Percentiles rank a stretch among this genome's conserved stretches.
Evolutionary conservation across 352 stramenopile genomes (phyloP).

Genomic region (Phytophthora pistaciae): DNA sequence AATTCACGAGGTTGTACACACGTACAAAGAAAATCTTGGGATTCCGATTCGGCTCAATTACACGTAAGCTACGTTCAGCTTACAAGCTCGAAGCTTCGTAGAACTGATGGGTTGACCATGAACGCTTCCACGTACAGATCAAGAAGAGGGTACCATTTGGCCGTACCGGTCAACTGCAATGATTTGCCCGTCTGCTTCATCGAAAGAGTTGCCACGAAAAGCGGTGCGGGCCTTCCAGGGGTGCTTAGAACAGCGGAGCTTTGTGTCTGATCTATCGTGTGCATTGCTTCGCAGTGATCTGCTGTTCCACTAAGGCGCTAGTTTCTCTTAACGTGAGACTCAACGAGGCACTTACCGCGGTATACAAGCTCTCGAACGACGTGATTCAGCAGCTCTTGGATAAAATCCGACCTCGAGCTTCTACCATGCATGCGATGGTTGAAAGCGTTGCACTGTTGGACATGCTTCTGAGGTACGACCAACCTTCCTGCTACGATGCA

Average conservation of each 20-base stretch:
- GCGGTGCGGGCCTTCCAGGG: slow-evolving; percentile 39
- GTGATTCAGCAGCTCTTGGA: slow-evolving; percentile 87
- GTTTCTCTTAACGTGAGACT: slow-evolving; percentile 87
- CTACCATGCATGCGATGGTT: slow-evolving; percentile 86
- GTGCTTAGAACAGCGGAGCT: not conserved
- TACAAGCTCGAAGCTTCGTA: not conserved
- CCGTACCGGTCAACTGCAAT: slow-evolving; percentile 60
- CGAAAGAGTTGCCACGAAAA: slow-evolving; percentile 71
- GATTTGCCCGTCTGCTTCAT: slow-evolving; percentile 71
- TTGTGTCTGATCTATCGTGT: slow-evolving; percentile 15
- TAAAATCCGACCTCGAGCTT: slow-evolving; percentile 77
- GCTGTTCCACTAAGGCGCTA: slow-evolving; percentile 90
- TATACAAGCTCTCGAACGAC: slow-evolving; percentile 91
- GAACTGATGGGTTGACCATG: not conserved
- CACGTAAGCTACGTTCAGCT: slow-evolving; percentile 53
- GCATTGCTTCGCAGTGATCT: slow-evolving; percentile 55
- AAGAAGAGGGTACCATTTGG: slow-evolving; percentile 79
- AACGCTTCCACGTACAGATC: slow-evolving; percentile 32
- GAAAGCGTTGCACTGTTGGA: slow-evolving; percentile 93
- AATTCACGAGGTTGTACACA: slow-evolving; percentile 79
- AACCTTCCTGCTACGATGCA: not conserved
- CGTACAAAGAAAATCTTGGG: slow-evolving; percentile 76
- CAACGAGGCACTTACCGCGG: slow-evolving; percentile 81
- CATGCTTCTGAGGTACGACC: slow-evolving; percentile 87
- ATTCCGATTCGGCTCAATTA: slow-evolving; percentile 80